These are phyloP conservation scores for Beta vulgaris DNA, from an alignment of 148 eudicot species.

Conservation along the genomic window DNA sequence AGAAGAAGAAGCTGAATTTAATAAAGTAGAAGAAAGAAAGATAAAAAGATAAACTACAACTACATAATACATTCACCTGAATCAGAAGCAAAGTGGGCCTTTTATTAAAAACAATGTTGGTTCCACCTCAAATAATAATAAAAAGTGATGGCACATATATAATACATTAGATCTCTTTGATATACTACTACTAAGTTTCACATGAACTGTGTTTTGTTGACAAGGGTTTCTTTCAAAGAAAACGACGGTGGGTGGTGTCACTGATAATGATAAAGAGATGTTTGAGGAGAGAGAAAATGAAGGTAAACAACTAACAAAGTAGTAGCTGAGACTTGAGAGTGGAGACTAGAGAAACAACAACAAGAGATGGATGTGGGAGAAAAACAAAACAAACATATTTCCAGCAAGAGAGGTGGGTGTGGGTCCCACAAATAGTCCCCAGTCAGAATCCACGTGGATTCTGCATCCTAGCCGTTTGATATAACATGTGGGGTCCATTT, in stretches of 20 bases:
- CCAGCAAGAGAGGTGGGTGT: conserved; percentile 7
- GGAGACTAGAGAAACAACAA: no score
- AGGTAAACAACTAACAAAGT: not conserved
- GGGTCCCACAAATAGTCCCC: not conserved
- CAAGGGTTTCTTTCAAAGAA: conserved; percentile 22
- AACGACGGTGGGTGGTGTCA: conserved; percentile 23
- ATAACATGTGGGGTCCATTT: conserved; percentile 24
- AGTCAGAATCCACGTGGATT: conserved; percentile 38
- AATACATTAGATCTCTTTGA: conserved; percentile 29
- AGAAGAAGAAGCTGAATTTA: conserved; percentile 6
- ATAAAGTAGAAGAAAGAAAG: not conserved
- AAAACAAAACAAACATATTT: no score
- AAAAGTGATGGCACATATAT: conserved; percentile 4
- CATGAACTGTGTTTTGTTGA: conserved; percentile 31
- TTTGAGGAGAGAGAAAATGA: conserved; percentile 17
- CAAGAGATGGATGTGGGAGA: not conserved
- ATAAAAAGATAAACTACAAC: conserved; percentile 1
- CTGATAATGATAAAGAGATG: conserved; percentile 4
- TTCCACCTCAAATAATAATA: conserved; percentile 21
- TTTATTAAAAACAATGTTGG: not conserved
- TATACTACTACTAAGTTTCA: conserved; percentile 29
- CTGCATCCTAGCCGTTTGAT: conserved; percentile 38
- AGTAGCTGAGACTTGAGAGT: not conserved
- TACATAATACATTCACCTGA: conserved; percentile 39
- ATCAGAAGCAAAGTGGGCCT: conserved; percentile 35